phyloP scores from a whole-genome alignment of 2,329 filamentous ascomycete species.

The Fusarium sp. region DNA sequence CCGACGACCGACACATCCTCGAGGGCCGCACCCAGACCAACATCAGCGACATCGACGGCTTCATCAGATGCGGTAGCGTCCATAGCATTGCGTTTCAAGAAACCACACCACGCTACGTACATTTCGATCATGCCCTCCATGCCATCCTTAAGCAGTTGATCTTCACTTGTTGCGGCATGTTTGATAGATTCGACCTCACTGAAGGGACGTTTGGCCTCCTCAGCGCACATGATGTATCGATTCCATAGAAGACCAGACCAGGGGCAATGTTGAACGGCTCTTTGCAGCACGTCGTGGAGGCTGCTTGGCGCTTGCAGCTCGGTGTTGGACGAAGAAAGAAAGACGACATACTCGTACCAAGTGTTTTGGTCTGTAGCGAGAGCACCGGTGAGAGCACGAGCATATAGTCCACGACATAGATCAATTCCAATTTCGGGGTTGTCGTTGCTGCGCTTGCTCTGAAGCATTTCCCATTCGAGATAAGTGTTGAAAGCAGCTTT shows the following conservation, averaged over 20 bases:
- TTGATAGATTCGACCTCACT: constrained; percentile 89
- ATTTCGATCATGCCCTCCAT: constrained; percentile 91
- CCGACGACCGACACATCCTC: constrained; percentile 87
- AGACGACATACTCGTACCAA: constrained; percentile 88
- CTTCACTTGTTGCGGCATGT: constrained; percentile 87
- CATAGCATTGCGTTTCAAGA: constrained; percentile 87
- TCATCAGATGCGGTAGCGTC: constrained; percentile 79
- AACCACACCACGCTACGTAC: constrained; percentile 94
- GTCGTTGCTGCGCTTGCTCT: constrained; percentile 64
- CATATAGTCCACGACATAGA: constrained; percentile 75
- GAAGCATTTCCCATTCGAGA: constrained; percentile 83
- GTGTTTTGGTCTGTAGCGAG: constrained; percentile 79
- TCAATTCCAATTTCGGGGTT: constrained; percentile 58
- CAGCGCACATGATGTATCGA: constrained; percentile 85
- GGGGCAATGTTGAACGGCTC: constrained; percentile 89
- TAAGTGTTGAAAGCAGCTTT: constrained; percentile 71
- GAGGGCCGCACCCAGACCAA: constrained; percentile 85
- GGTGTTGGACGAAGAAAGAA: constrained; percentile 66
- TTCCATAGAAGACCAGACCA: constrained; percentile 95
- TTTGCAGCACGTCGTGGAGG: constrained; percentile 77
- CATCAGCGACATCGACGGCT: constrained; percentile 88
- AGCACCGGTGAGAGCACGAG: constrained; percentile 76
- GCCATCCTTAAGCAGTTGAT: constrained; percentile 84
- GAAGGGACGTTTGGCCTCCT: constrained; percentile 80
- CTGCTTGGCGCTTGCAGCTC: constrained; percentile 53